phyloP scores from a whole-genome alignment of 2,329 filamentous ascomycete genomes.

The Talaromyces verruculosus region DNA sequence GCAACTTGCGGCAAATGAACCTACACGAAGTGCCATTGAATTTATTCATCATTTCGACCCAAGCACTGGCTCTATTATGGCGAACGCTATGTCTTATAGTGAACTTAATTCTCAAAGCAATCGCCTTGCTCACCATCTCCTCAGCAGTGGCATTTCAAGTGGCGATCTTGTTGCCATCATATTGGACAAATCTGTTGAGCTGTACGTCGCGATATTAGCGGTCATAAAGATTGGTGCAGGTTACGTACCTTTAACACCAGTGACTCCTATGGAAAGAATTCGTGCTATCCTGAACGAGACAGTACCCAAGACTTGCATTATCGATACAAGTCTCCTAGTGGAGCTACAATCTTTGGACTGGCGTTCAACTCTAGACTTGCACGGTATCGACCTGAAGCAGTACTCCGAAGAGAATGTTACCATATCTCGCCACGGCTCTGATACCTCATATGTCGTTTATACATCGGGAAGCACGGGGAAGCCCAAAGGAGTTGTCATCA shows the following conservation, averaged over 20 bases:
- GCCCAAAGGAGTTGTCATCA: slow-evolving; percentile 78
- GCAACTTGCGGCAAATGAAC: slow-evolving; percentile 47
- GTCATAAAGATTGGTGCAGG: slow-evolving; percentile 72
- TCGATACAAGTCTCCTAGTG: slow-evolving; percentile 22
- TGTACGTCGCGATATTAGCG: slow-evolving; percentile 75
- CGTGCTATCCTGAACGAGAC: slow-evolving; percentile 63
- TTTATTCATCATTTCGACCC: slow-evolving; percentile 57
- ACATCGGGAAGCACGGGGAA: slow-evolving; percentile 79
- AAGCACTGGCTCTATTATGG: slow-evolving; percentile 29
- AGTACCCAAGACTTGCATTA: slow-evolving; percentile 51
- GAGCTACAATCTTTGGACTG: slow-evolving; percentile 18
- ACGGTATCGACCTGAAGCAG: slow-evolving; percentile 21
- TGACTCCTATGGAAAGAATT: slow-evolving; percentile 64
- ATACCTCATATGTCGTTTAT: slow-evolving; percentile 74
- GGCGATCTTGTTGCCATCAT: slow-evolving; percentile 68
- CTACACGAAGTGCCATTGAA: slow-evolving; percentile 61
- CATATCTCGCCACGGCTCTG: slow-evolving; percentile 33
- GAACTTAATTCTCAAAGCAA: slow-evolving; percentile 67
- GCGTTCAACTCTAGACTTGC: slow-evolving; percentile 23
- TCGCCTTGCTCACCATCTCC: slow-evolving; percentile 59
- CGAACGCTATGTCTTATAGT: slow-evolving; percentile 59
- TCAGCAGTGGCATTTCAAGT: slow-evolving; percentile 46
- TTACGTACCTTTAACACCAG: slow-evolving; percentile 76
- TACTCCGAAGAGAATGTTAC: slow-evolving; percentile 23
- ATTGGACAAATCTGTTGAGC: slow-evolving; percentile 71